Percentiles rank a stretch among this genome's conserved stretches.
Conservation (phyloP, 139 green algal genomes). For the Coccomyxa sp. region DNA sequence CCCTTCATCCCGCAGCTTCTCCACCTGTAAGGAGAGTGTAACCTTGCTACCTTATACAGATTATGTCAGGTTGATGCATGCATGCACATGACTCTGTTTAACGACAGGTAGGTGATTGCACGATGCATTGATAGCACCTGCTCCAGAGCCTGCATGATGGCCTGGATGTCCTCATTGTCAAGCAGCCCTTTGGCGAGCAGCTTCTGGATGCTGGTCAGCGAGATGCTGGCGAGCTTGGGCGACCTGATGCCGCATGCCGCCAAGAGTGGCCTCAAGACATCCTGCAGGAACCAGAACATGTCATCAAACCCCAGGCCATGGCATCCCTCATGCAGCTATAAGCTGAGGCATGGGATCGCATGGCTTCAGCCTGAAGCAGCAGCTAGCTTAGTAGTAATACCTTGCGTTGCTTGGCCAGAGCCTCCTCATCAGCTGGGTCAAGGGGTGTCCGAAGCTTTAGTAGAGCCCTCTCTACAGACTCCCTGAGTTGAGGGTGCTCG, state of each 20-base stretch:
- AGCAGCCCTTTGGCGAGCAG: conserved; percentile 75
- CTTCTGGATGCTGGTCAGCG: conserved; percentile 73
- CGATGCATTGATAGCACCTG: too few relatives aligned
- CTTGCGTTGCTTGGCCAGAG: conserved; percentile 33
- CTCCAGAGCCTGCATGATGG: conserved; percentile 54
- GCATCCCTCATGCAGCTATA: too few relatives aligned
- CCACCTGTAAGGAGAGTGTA: conserved; percentile 28
- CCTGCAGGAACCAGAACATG: conserved; percentile 40
- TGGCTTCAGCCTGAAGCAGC: not conserved
- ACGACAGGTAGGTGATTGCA: too few relatives aligned
- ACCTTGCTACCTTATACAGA: not conserved
- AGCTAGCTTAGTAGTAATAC: conserved; percentile 8
- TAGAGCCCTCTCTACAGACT: conserved; percentile 58
- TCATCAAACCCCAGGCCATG: not conserved
- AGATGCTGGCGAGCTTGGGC: conserved; percentile 52
- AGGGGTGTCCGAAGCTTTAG: conserved; percentile 44
- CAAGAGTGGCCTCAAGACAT: conserved; percentile 75
- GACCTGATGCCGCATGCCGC: conserved; percentile 73
- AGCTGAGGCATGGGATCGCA: not conserved
- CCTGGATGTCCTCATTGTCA: conserved; percentile 32
- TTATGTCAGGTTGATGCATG: too few relatives aligned
- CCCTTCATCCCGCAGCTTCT: conserved; percentile 60
- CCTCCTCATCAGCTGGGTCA: conserved; percentile 22
- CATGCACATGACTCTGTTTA: too few relatives aligned
- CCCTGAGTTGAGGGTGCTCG: conserved; percentile 65